Base-by-base conservation (phyloP, 371 early-diverging fungal species). In the Blastocladiella emersonii region DNA sequence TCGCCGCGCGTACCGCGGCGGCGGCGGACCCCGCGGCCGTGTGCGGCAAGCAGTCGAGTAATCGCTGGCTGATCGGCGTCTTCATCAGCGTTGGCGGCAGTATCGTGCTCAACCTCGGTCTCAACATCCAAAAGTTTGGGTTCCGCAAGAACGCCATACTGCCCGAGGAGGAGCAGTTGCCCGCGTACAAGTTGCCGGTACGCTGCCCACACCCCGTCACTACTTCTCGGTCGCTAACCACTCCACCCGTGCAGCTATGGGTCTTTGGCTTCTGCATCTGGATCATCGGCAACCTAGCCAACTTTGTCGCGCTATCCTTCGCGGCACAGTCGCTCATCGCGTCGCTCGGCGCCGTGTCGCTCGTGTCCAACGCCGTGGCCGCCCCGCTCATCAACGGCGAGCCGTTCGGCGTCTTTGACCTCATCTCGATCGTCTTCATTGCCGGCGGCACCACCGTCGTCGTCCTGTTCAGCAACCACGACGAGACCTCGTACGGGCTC, bases 291-390 rank as follows among this genome's bases (percentile, higher is more conserved):
- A 91, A 88, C 67, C 66, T 88, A n/a, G 68, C 82, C 64, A 83
- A 85, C 64, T 90, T 91, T 65, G 68, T 81, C 34, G 89, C 91
- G 0, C 75, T 91, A 62, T 79, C 88, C 45, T 92, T 89, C 69
- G 92, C 92, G 8, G 86, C 90, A 5, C 93, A 92, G 74, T 91
- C 91, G 1, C 71, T 92, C 34, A 78, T 91, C 17, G 90, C 91
- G 0, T 89, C 88, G 4, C 77, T 91, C 36, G 86, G 90, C 37
- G 87, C 89, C 6, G 78, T 88, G 7, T 85, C 92, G 0, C 76
- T 92, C 25, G 86, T 92, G 12, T 82, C 87, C 5, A 92, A 92
- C 63, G 85, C 86, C 48, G 82, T 92, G 48, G 75, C 90, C 51
- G 93, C 93, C 1, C 93, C 93, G 0, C 61, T 88, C 34, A 80